Evolutionary conservation across 1,284 basidiomycete species (phyloP).

Genomic region (Neotropicomus parvogracilis): DNA sequence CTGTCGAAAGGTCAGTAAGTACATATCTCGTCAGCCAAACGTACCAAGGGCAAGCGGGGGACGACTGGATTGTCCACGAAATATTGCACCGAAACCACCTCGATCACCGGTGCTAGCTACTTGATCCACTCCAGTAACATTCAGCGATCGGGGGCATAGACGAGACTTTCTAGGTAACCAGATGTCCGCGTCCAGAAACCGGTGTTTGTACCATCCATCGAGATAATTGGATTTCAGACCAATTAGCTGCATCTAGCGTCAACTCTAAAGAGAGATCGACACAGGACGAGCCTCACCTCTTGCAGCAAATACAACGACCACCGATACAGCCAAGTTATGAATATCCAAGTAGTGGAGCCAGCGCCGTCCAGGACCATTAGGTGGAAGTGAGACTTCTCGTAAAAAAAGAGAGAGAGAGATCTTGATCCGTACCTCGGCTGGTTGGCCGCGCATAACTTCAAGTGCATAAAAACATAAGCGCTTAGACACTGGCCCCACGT

Average conservation of each 20-base stretch:
- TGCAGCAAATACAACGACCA: slow-evolving; percentile 28
- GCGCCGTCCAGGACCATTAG: not conserved
- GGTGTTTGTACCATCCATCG: slow-evolving; percentile 29
- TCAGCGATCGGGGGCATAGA: slow-evolving; percentile 23
- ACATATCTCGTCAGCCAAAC: no score
- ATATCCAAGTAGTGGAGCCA: slow-evolving; percentile 23
- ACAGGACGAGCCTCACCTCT: slow-evolving; percentile 12
- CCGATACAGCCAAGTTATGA: slow-evolving; percentile 25
- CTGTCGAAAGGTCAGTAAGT: no score
- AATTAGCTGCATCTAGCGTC: slow-evolving; percentile 21
- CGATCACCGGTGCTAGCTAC: slow-evolving; percentile 8
- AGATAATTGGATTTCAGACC: slow-evolving; percentile 22
- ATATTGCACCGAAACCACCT: slow-evolving; percentile 29
- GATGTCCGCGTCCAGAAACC: slow-evolving; percentile 30
- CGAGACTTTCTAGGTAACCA: slow-evolving; percentile 28
- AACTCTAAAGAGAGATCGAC: not conserved
- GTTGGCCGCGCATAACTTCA: slow-evolving; percentile 23
- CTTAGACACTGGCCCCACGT: slow-evolving; percentile 18
- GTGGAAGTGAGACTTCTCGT: not conserved
- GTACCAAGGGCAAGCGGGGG: no score
- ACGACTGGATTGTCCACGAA: no score
- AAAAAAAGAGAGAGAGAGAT: not conserved
- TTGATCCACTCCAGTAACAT: slow-evolving; percentile 21
- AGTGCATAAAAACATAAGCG: slow-evolving; percentile 26
- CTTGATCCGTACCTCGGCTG: slow-evolving; percentile 14